phyloP scores from a whole-genome alignment of 2,329 filamentous ascomycete species.

The Aspergillus intermedius region DNA sequence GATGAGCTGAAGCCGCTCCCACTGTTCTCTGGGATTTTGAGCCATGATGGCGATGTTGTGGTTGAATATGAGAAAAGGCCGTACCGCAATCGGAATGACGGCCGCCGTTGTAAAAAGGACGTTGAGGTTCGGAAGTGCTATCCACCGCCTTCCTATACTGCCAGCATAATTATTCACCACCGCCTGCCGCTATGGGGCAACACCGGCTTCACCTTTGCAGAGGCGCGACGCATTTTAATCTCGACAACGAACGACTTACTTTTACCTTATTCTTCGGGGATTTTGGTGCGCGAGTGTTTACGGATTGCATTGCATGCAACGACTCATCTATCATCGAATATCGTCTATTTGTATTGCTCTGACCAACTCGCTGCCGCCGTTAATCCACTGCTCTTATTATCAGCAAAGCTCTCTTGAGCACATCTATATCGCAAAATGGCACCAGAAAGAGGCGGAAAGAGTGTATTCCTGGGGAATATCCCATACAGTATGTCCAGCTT shows the following conservation, averaged over 20 bases:
- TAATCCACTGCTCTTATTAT: background rate
- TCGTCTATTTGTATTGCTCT: too few relatives aligned
- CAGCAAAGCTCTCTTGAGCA: background rate
- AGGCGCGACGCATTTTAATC: background rate
- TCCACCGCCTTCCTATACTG: background rate
- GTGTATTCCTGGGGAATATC: slow-evolving; percentile 50
- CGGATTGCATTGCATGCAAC: too few relatives aligned
- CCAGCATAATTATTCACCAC: background rate
- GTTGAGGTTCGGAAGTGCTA: background rate
- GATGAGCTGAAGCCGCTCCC: slow-evolving; percentile 58
- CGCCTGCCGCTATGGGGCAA: background rate
- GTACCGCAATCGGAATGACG: slow-evolving; percentile 13
- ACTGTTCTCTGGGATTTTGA: slow-evolving; percentile 59
- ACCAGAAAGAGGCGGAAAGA: slow-evolving; percentile 39
- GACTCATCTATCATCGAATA: too few relatives aligned
- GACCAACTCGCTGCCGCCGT: background rate
- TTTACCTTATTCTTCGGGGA: background rate
- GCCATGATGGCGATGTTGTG: slow-evolving; percentile 28
- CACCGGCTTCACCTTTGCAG: slow-evolving; percentile 12
- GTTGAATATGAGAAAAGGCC: slow-evolving; percentile 12
- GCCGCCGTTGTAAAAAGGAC: slow-evolving; percentile 8
- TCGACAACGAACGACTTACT: background rate
- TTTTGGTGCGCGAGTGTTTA: background rate
- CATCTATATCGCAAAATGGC: slow-evolving; percentile 29
- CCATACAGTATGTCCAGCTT: slow-evolving; percentile 64